A percentile compares a stretch with the other conserved stretches of the same genome.
Conservation (phyloP, 2,329 filamentous ascomycete species). For the Fusarium mangiferae region DNA sequence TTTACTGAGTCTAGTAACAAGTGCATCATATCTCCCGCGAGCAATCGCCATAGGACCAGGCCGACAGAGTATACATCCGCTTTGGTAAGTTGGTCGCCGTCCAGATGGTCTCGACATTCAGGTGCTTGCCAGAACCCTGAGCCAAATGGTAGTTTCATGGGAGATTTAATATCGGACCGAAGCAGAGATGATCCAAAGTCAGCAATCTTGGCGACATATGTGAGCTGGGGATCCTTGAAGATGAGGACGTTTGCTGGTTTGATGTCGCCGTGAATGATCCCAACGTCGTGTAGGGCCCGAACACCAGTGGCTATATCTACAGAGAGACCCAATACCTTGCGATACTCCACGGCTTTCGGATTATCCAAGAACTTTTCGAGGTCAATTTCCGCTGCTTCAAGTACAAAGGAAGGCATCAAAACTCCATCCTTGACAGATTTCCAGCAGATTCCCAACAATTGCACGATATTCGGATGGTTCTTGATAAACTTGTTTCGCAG, state of each 20-base stretch:
- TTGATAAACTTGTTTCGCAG: not conserved
- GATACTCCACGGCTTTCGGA: not conserved
- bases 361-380: not conserved
- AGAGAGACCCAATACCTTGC: not conserved
- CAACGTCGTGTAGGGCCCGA: not conserved
- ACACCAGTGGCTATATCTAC: not conserved
- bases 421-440: not conserved
- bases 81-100: not conserved
- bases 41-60: not conserved
- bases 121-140: not conserved
- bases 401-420: not conserved
- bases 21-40: not conserved
- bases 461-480: fast-evolving
- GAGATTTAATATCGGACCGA: not conserved
- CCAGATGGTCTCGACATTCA: not conserved
- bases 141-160: not conserved
- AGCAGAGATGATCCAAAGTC: not conserved
- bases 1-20: not conserved
- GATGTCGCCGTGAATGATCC: not conserved
- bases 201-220: not conserved
- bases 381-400: not conserved
- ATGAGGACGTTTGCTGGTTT: not conserved
- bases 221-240: not conserved
- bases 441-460: fast-evolving
- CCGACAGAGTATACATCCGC: not conserved